These are phyloP conservation scores for Leishmania guyanensis DNA, from an alignment of 208 protist species.

Conservation along the genomic window DNA sequence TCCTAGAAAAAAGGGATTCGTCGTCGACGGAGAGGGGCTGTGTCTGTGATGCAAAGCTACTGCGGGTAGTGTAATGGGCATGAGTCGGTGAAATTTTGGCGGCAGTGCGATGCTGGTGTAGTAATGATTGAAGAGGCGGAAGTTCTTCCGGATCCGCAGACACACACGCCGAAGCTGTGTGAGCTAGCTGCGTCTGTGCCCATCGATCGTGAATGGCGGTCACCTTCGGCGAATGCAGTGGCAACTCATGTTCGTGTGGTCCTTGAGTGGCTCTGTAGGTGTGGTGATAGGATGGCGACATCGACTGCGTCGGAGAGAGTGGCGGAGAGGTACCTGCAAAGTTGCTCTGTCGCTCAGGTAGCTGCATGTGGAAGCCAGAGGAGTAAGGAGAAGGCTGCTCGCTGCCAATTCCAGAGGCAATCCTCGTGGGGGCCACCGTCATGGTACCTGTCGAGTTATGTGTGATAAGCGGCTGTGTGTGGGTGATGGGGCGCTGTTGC, in stretches of 20 bases:
- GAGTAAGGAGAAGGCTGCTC: not conserved
- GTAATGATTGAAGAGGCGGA: not conserved
- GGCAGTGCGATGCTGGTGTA: not conserved
- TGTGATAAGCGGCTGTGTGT: not conserved
- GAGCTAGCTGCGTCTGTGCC: not conserved
- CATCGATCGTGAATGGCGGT: slow-evolving; percentile 1
- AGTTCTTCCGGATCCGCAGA: not conserved
- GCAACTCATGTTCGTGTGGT: slow-evolving; percentile 13
- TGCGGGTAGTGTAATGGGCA: not conserved
- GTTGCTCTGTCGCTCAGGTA: not conserved
- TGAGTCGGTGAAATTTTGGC: too few relatives aligned
- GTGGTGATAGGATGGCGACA: not conserved
- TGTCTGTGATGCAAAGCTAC: not conserved
- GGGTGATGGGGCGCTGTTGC: not conserved
- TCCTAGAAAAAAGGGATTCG: not conserved
- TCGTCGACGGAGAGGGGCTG: not conserved
- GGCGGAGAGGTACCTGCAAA: slow-evolving; percentile 11
- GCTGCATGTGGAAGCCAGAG: not conserved
- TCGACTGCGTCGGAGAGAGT: not conserved
- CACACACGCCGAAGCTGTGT: not conserved
- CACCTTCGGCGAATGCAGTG: slow-evolving; percentile 8
- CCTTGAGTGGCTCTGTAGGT: not conserved
- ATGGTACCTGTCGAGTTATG: slow-evolving; percentile 18
- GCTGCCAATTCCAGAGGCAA: not conserved
- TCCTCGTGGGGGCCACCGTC: not conserved